Conservation (phyloP, 2,329 filamentous ascomycete genomes). For the Pestalotiopsis sp. region DNA sequence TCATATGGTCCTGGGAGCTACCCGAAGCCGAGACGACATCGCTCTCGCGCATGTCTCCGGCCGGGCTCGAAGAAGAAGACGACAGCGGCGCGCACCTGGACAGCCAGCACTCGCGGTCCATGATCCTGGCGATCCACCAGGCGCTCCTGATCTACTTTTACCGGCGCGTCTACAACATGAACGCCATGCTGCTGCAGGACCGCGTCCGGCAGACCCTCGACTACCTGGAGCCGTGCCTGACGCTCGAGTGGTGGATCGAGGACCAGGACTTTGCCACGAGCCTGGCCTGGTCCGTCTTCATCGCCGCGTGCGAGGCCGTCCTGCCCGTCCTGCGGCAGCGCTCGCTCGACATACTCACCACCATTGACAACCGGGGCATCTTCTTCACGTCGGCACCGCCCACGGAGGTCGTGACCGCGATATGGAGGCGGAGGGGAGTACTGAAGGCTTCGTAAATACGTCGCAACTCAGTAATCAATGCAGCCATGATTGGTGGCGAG, state of each 20-base stretch:
- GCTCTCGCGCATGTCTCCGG: conserved; percentile 10
- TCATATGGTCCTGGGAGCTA: conserved; percentile 35
- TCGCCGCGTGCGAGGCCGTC: conserved; percentile 45
- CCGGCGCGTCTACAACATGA: conserved; percentile 42
- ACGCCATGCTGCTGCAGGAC: conserved; percentile 42
- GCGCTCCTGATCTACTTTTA: conserved; percentile 49
- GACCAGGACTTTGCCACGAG: conserved; percentile 40
- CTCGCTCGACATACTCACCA: conserved; percentile 23
- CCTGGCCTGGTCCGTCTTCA: conserved; percentile 46
- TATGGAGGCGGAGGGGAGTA: conserved; percentile 14
- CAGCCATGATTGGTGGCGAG: background rate
- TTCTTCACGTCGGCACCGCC: conserved; percentile 29
- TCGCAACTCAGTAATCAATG: background rate
- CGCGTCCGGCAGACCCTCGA: conserved; percentile 38
- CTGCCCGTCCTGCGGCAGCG: conserved; percentile 35
- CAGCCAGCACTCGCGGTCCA: conserved; percentile 27
- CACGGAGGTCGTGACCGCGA: conserved; percentile 27
- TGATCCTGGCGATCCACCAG: conserved; percentile 43
- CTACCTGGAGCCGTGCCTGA: conserved; percentile 35
- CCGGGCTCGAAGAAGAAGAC: background rate
- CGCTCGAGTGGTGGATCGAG: conserved; percentile 28
- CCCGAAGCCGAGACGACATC: background rate
- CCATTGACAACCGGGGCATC: conserved; percentile 31
- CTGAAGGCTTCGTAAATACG: background rate
- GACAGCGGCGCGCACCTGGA: conserved; percentile 4